These are phyloP conservation scores for Verticillium nubilum DNA, from an alignment of 2,329 filamentous ascomycete species.

Conservation along the genomic window DNA sequence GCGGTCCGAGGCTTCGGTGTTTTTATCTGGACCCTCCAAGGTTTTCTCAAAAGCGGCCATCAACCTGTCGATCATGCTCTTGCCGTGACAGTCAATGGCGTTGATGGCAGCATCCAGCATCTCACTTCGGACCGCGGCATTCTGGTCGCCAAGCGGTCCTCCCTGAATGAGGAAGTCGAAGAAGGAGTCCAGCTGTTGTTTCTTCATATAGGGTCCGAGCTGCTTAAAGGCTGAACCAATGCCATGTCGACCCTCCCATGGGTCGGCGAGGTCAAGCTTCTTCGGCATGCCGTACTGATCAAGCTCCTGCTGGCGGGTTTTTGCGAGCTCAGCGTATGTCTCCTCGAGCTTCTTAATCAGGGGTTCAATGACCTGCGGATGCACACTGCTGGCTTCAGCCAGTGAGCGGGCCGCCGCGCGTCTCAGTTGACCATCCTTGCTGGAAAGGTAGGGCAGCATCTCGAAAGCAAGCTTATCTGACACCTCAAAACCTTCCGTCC, in stretches of 20 bases:
- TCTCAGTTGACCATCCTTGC: conserved; percentile 74
- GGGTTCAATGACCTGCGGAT: conserved; percentile 53
- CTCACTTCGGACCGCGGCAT: conserved; percentile 69
- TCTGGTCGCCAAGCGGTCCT: conserved; percentile 82
- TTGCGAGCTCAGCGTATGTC: conserved; percentile 73
- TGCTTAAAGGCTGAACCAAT: conserved; percentile 84
- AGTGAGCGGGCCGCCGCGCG: conserved; percentile 78
- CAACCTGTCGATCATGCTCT: conserved; percentile 75
- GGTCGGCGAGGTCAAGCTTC: conserved; percentile 81
- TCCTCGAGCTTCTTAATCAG: conserved; percentile 62
- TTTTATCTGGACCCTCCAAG: conserved; percentile 79
- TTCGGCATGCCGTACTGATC: conserved; percentile 93
- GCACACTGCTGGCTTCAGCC: conserved; percentile 63
- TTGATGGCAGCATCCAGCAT: conserved; percentile 88
- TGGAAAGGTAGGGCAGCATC: conserved; percentile 75
- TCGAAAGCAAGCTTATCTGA: conserved; percentile 58
- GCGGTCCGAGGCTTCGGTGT: conserved; percentile 74
- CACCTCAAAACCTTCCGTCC: conserved; percentile 81
- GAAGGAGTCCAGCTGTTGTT: conserved; percentile 67
- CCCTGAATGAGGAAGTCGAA: conserved; percentile 80
- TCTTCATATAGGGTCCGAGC: conserved; percentile 65
- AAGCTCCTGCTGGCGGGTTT: conserved; percentile 74
- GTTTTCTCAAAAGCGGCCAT: conserved; percentile 90
- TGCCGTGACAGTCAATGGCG: conserved; percentile 76
- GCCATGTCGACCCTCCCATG: conserved; percentile 87